phyloP scores from a whole-genome alignment of 495 filamentous ascomycete genomes.

The Letharia lupina region DNA sequence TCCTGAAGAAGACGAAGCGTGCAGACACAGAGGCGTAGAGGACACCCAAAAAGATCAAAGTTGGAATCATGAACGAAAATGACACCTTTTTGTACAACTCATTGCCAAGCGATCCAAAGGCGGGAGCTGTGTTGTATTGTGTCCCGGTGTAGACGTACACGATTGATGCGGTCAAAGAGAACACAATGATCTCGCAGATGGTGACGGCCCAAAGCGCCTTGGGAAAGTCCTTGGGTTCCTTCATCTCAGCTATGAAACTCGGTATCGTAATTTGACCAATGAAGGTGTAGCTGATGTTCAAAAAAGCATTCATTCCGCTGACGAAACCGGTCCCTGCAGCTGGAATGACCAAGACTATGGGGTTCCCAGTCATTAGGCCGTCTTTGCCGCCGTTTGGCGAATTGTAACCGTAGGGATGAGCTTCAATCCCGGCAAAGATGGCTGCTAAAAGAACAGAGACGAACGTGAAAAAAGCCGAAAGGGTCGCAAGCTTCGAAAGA shows the following conservation, averaged over 20 bases:
- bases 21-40: slow-evolving; percentile 82
- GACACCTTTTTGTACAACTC: slow-evolving; percentile 68
- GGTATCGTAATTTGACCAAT: slow-evolving; percentile 89
- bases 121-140: slow-evolving; percentile 72
- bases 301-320: slow-evolving; percentile 67
- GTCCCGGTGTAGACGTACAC: slow-evolving; percentile 77
- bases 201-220: slow-evolving; percentile 84
- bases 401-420: slow-evolving; percentile 55
- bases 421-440: slow-evolving; percentile 66
- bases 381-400: slow-evolving; percentile 30
- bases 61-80: slow-evolving; percentile 90
- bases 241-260: slow-evolving; percentile 90
- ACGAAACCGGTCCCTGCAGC: slow-evolving; percentile 69
- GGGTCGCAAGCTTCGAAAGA: slow-evolving; percentile 64
- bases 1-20: slow-evolving; percentile 78
- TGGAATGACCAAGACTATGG: slow-evolving; percentile 56
- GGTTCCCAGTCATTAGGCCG: slow-evolving; percentile 38
- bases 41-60: slow-evolving; percentile 80
- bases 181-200: slow-evolving; percentile 74
- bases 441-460: slow-evolving; percentile 72
- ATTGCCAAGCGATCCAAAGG: slow-evolving; percentile 70
- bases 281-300: slow-evolving; percentile 89
- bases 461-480: slow-evolving; percentile 77
- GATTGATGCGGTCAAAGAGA: slow-evolving; percentile 64
- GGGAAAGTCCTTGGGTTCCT: slow-evolving; percentile 75